Conservation (phyloP, 1,139 yeast genomes). For the Geotrichum fermentans region DNA sequence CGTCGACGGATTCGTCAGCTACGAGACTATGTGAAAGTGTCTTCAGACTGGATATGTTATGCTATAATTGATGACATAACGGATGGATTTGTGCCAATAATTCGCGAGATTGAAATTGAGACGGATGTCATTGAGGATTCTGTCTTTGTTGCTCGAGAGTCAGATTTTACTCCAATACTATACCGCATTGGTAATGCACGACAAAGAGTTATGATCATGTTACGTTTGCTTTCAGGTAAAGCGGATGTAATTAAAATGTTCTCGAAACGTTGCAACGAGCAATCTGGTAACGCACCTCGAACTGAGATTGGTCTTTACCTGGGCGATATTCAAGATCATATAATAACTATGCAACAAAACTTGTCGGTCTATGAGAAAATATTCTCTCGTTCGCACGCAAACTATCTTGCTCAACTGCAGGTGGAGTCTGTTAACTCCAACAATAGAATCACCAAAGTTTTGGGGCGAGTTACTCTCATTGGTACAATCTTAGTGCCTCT, state of each 20-base stretch:
- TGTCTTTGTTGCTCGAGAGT: conserved; percentile 57
- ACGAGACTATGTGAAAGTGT: conserved; percentile 78
- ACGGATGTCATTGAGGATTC: conserved; percentile 91
- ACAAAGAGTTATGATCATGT: conserved; percentile 83
- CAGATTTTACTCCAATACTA: conserved; percentile 61
- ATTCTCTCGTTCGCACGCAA: conserved; percentile 84
- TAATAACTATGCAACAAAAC: conserved; percentile 91
- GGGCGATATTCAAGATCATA: conserved; percentile 97
- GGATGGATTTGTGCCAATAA: conserved; percentile 88
- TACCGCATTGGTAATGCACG: conserved; percentile 83
- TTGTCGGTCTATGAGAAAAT: conserved; percentile 86
- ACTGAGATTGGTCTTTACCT: conserved; percentile 57
- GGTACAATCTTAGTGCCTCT: conserved; percentile 91
- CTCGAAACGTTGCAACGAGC: conserved; percentile 90
- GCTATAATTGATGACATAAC: conserved; percentile 92
- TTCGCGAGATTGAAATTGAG: conserved; percentile 79
- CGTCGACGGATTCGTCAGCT: conserved; percentile 88
- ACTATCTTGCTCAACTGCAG: conserved; percentile 88
- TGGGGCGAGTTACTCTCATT: conserved; percentile 80
- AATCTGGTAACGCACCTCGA: conserved; percentile 41
- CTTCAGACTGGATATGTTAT: conserved; percentile 91
- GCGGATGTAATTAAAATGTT: conserved; percentile 97
- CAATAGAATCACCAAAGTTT: conserved; percentile 76
- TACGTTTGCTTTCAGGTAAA: conserved; percentile 86
- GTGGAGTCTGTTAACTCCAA: conserved; percentile 86